Base-by-base conservation (phyloP, 2,329 filamentous ascomycete species). In the Aspergillus brunneoviolaceus region DNA sequence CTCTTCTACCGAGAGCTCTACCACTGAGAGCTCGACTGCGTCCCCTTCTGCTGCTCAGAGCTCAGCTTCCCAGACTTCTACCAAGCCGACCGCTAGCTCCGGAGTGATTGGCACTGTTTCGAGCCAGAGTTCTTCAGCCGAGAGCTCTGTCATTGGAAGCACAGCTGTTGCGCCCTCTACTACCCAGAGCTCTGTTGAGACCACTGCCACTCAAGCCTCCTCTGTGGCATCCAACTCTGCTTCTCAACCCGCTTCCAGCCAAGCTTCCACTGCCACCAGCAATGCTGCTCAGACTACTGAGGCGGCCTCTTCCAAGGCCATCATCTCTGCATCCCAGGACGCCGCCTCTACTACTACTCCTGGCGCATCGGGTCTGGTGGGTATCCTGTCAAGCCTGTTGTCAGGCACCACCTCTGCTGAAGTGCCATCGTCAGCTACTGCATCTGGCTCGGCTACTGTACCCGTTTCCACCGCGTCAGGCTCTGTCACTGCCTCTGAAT, bases 301-400 rank as follows among this genome's bases (percentile, higher is more conserved):
- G 23, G 50, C 56, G 27, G 39, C 49, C 2, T 29, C 54, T 19
- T 53, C 53, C 23, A 55, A 49, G 9, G 51, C 51, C 16, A 51
- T 50, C 19, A 12, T 49, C 1, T 19, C 29, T 10, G 49, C 57
- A 2, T 42, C 57, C 23, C 45, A 50, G 19, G 48, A 35, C 10
- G 27, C 39, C 29, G 48, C 48, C 14, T 33, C 59, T 12, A 51
- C 55, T 16, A 25, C 60, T 19, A 57, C 49, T 16, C 51, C 51
- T 12, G 31, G 31, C 25, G 48, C 60, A 3, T 61, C 60, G 9
- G 47, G 51, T 4, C n/a, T 54, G 27, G 48, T 60, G 16, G 52
- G 25, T 11, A 45, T 54, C 23, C 23, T 54, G 10, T 29, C 51
- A 1, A 35, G 21, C 21, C 14, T 45, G 12, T 29, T 45, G 21